phyloP scores from a whole-genome alignment of 345 rosid species.

The Euphorbia pulcherrima region DNA sequence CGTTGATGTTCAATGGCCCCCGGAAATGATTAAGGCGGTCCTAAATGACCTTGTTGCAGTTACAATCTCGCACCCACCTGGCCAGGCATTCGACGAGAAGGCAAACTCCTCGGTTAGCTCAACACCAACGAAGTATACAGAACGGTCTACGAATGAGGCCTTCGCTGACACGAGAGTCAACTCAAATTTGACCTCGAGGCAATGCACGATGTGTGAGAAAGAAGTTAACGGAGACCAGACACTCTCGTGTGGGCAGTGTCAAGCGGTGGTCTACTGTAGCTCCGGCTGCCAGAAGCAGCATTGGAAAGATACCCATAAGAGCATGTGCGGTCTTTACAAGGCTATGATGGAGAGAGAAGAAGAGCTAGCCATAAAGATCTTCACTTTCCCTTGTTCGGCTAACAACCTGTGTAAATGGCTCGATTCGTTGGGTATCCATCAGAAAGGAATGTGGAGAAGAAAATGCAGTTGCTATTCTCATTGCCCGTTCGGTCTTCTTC shows the following conservation, averaged over 20 bases:
- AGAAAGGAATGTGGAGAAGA: constrained; percentile 64
- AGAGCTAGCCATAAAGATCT: constrained; percentile 47
- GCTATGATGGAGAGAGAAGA: constrained; percentile 63
- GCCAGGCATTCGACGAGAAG: constrained; percentile 54
- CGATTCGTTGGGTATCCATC: constrained; percentile 45
- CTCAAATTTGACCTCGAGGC: constrained; percentile 29
- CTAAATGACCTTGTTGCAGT: constrained; percentile 54
- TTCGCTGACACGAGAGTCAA: constrained; percentile 29
- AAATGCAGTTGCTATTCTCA: constrained; percentile 53
- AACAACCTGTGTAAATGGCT: constrained; percentile 55
- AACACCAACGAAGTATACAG: constrained; percentile 42
- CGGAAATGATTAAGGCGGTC: constrained; percentile 49
- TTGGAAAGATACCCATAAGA: constrained; percentile 48
- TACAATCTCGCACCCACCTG: constrained; percentile 56
- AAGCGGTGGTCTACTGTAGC: constrained; percentile 46
- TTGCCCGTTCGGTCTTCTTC: constrained; percentile 46
- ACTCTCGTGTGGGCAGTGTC: constrained; percentile 45
- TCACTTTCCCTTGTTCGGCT: constrained; percentile 41
- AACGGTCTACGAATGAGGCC: constrained; percentile 34
- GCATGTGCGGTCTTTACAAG: constrained; percentile 45
- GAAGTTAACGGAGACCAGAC: constrained; percentile 42
- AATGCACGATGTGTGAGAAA: constrained; percentile 47
- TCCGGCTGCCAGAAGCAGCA: constrained; percentile 52
- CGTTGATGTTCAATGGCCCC: constrained; percentile 68
- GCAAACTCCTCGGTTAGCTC: constrained; percentile 37